Evolutionary conservation across 164 flowering plant species (phyloP), one percentile per base, ranked within the genome.

Genomic region (Magnolia sinica): DNA sequence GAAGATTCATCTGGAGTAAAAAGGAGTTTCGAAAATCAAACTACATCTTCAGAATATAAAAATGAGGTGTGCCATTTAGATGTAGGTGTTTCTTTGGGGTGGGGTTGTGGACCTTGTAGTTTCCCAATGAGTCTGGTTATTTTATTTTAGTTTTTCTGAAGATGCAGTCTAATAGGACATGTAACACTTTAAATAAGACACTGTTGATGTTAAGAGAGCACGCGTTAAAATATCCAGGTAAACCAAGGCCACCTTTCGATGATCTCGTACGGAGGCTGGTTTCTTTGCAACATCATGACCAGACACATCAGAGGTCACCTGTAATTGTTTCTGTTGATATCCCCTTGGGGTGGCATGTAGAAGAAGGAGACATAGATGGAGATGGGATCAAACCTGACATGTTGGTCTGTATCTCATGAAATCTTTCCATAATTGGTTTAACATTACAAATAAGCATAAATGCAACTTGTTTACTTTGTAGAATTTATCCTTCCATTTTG

Each of bases 341-440:
- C 73, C 99, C 98, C n/a, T 94, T 97, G 61, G 98, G 99, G 18
- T 96, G 99, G 99, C 96, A 96, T 87, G 98, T 96, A 80, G 99
- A 94, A 89, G 93, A 93, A 79, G 98, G 99, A 55, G 92, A 94
- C 78, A 63, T 76, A 58, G 81, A 76, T 74, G 93, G 95, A 76
- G 84, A 81, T 61, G 95, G 94, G 74, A 82, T 84, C 22, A 84
- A 79, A 71, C 86, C 84, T 72, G 84, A 84, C 83, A 90, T 96
- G 98, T 86, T 96, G 93, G 99, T 96, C 77, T 78, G 86, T 80
- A 67, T 77, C 66, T 73, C 66, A 72, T 37, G 79, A 45, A n/a
- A 78, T 72, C 73, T 8, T 7, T 70, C 5, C 19, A 8, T 27
- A 67, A 66, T 31, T 27, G 29, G 29, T 27, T 27, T 27, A 27